Evolutionary conservation across 495 filamentous ascomycete genomes (phyloP).

Genomic region (Neurospora sp.): DNA sequence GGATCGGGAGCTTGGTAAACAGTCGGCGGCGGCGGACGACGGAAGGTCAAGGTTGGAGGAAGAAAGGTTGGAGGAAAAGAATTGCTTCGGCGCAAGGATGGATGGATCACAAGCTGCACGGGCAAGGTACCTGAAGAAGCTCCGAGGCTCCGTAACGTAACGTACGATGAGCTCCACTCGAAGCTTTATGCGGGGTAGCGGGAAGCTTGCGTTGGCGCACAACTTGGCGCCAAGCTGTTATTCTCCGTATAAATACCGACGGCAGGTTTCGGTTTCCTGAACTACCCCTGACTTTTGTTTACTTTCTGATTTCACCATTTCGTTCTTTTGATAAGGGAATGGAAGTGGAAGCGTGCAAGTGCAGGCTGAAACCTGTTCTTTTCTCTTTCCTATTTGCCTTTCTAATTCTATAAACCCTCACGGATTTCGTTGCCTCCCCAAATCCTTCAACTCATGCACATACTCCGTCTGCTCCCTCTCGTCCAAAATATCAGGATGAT

Average conservation of each 20-base stretch:
- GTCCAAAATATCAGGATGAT: not conserved
- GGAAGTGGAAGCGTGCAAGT: not conserved
- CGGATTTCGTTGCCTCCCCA: not conserved
- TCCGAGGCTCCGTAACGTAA: not conserved
- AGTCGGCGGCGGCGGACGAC: not conserved
- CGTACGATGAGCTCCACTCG: not conserved
- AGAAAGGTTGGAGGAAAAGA: not conserved
- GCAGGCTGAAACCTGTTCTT: not conserved
- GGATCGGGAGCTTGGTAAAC: not conserved
- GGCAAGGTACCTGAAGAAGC: not conserved
- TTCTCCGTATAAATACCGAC: not conserved
- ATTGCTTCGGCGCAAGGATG: not conserved
- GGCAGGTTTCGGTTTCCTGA: not conserved
- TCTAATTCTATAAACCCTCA: not conserved
- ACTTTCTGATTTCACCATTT: not conserved
- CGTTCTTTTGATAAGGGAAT: not conserved
- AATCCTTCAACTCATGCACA: not conserved
- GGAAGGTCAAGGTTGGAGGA: not conserved
- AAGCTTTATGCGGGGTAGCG: not conserved
- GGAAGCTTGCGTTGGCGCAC: not conserved
- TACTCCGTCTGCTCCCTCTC: not conserved
- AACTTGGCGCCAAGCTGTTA: not conserved
- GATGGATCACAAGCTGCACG: not conserved
- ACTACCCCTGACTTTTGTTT: not conserved
- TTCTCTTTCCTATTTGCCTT: not conserved